phyloP scores from a whole-genome alignment of 805 yeast species.

The Ogataea methanolica region DNA sequence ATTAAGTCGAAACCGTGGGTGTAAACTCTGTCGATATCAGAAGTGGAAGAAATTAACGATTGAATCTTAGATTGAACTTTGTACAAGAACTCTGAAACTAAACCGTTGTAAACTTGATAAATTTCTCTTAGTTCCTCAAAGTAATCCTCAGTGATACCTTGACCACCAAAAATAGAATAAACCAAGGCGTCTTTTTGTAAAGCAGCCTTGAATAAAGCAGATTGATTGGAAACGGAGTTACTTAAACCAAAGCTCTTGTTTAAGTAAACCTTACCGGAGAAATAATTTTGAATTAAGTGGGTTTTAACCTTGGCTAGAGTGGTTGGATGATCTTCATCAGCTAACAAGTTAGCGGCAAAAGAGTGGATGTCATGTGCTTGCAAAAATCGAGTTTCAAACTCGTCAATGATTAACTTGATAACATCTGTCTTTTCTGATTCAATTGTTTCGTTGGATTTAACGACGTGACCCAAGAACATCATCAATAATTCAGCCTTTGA shows the following conservation, averaged over 20 bases:
- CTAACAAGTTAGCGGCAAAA: constrained; percentile 69
- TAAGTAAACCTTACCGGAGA: constrained; percentile 33
- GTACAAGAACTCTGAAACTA: constrained; percentile 66
- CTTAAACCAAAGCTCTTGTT: constrained; percentile 22
- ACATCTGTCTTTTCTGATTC: constrained; percentile 45
- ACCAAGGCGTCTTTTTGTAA: constrained; percentile 53
- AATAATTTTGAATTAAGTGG: constrained; percentile 74
- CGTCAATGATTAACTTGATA: constrained; percentile 63
- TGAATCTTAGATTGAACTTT: constrained; percentile 67
- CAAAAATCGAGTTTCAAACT: constrained; percentile 79
- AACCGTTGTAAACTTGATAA: constrained; percentile 69
- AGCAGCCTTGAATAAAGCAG: constrained; percentile 58
- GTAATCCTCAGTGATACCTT: constrained; percentile 97
- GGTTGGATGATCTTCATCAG: constrained; percentile 56
- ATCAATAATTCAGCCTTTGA: constrained; percentile 82
- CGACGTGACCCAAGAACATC: constrained; percentile 73
- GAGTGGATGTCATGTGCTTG: constrained; percentile 81
- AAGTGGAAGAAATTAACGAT: constrained; percentile 61
- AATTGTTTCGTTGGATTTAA: constrained; percentile 17
- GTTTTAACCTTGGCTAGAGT: constrained; percentile 65
- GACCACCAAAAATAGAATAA: constrained; percentile 95
- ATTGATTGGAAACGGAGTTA: constrained; percentile 10
- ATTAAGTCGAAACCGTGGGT: constrained; percentile 90
- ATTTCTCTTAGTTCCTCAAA: constrained; percentile 92
- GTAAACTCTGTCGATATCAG: constrained; percentile 80